A percentile compares a stretch with the other conserved stretches of the same genome.
Evolutionary conservation across 192 early-diverging fungal genomes (phyloP).

Genomic region (Haplosporangium gracile): DNA sequence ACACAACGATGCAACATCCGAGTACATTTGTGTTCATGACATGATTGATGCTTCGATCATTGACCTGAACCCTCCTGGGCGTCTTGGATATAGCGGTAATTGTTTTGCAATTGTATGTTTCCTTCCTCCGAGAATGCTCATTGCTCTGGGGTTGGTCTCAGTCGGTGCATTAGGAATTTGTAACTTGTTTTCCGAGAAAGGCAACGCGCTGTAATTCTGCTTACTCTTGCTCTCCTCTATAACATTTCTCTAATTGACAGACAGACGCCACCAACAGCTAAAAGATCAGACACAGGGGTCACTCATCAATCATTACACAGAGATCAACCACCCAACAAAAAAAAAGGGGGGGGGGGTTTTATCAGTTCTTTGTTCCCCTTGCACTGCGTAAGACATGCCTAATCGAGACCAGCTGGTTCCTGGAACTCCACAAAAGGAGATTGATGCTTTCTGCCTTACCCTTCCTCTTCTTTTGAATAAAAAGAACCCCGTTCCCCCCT

Average conservation of each 20-base stretch:
- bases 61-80: neutral
- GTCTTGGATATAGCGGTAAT: neutral
- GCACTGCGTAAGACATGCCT: neutral
- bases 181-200: slow-evolving; percentile 7
- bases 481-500: neutral
- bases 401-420: neutral
- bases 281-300: neutral
- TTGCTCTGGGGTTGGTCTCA: slow-evolving; percentile 2
- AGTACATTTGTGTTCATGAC: neutral
- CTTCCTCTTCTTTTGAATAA: neutral
- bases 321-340: neutral
- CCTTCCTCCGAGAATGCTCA: neutral
- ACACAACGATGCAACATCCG: neutral
- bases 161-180: slow-evolving; percentile 2
- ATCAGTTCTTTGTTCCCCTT: neutral
- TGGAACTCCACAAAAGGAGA: neutral
- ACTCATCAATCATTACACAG: neutral
- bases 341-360: too few species aligned
- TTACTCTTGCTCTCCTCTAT: neutral
- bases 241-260: slow-evolving; percentile 2
- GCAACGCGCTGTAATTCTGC: neutral
- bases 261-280: neutral
- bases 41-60: neutral
- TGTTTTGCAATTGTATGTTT: neutral
- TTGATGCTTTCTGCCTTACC: neutral